A percentile compares a stretch with the other conserved stretches of the same genome.
These are phyloP conservation scores for Thymus quinquecostatus DNA, from an alignment of 257 asterid species.

Conservation along the genomic window DNA sequence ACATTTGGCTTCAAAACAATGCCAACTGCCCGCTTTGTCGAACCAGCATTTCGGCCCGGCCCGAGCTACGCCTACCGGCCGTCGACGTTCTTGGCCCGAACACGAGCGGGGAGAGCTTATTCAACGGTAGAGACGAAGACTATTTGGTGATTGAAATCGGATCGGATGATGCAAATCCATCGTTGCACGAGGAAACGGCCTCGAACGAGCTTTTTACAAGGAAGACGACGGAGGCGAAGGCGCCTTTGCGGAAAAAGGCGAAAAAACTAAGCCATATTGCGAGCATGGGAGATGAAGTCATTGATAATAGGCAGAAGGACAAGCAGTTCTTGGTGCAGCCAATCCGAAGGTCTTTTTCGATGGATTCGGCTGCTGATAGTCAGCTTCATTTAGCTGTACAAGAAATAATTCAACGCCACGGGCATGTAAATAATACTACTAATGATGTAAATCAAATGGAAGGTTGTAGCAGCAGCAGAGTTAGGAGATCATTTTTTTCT, in stretches of 20 bases:
- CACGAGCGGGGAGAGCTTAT: conserved; percentile 8
- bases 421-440: not conserved
- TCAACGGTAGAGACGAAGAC: conserved; percentile 57
- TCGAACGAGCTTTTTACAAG: conserved; percentile 39
- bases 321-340: conserved; percentile 63
- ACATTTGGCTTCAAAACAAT: conserved; percentile 88
- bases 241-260: conserved; percentile 31
- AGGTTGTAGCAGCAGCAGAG: conserved; percentile 48
- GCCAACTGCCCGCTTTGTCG: conserved; percentile 92
- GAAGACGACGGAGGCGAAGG: conserved; percentile 45
- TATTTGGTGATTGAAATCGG: conserved; percentile 75
- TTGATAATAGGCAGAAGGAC: conserved; percentile 60
- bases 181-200: conserved; percentile 36
- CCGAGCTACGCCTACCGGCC: conserved; percentile 21
- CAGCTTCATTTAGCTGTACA: conserved; percentile 69
- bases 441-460: conserved; percentile 42
- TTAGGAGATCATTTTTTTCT: conserved; percentile 71
- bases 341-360: conserved; percentile 85
- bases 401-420: conserved; percentile 45
- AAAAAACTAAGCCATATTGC: conserved; percentile 41
- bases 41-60: conserved; percentile 51
- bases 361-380: conserved; percentile 82
- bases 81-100: conserved; percentile 37
- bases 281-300: conserved; percentile 86
- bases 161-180: conserved; percentile 31